These are phyloP conservation scores for Volvariella volvacea DNA, from an alignment of 1,284 basidiomycete genomes.

Conservation along the genomic window DNA sequence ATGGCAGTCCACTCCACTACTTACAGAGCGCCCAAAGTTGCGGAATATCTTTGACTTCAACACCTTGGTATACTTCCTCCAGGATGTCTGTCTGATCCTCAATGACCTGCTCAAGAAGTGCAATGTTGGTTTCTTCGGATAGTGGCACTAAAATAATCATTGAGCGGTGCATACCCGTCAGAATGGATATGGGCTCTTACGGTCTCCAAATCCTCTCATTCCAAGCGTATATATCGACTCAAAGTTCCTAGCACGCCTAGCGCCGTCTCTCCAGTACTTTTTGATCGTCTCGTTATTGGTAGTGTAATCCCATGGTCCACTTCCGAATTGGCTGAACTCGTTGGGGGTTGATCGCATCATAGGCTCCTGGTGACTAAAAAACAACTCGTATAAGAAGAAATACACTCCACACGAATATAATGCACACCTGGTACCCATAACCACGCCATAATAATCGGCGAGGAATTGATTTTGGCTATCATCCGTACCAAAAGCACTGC, in stretches of 20 bases:
- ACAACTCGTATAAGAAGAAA: neutral
- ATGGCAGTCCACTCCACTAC: conserved; percentile 16
- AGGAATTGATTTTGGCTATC: conserved; percentile 57
- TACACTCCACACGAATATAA: neutral
- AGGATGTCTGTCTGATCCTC: conserved; percentile 57
- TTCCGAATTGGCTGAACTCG: conserved; percentile 51
- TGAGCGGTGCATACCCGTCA: neutral
- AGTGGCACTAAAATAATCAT: conserved; percentile 38
- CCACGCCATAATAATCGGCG: conserved; percentile 63
- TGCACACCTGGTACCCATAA: conserved; percentile 55
- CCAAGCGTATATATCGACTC: conserved; percentile 61
- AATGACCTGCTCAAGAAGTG: conserved; percentile 49
- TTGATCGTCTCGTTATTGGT: conserved; percentile 47
- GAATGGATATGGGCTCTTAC: conserved; percentile 22
- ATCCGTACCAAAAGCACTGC: conserved; percentile 63
- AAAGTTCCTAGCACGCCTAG: conserved; percentile 46
- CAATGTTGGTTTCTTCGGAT: conserved; percentile 40
- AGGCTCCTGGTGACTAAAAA: conserved; percentile 52
- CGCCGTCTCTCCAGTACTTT: conserved; percentile 53
- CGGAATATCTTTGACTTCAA: conserved; percentile 45
- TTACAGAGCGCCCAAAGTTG: conserved; percentile 62
- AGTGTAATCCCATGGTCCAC: conserved; percentile 56
- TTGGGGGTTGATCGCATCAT: conserved; percentile 58
- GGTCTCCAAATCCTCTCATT: conserved; percentile 59
- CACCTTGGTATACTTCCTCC: conserved; percentile 43